Evolutionary conservation across 2,329 filamentous ascomycete species (phyloP).

Genomic region (Aotearoamyces nothofagi): DNA sequence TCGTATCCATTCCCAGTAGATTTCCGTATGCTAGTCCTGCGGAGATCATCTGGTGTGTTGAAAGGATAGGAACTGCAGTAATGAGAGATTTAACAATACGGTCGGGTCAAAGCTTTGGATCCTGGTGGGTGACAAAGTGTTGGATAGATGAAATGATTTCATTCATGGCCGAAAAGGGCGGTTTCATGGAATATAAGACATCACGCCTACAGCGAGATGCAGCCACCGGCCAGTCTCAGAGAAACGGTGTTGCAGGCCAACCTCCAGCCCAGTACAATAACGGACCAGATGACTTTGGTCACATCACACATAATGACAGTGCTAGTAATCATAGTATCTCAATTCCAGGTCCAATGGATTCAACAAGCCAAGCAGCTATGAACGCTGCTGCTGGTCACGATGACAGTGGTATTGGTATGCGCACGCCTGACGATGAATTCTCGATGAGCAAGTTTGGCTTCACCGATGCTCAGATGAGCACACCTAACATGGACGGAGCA

Average conservation of each 20-base stretch:
- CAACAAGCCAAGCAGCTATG: constrained; percentile 27
- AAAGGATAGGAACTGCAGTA: constrained; percentile 59
- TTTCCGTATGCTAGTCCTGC: constrained; percentile 62
- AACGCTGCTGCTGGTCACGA: constrained; percentile 40
- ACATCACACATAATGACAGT: constrained; percentile 9
- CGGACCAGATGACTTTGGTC: constrained; percentile 17
- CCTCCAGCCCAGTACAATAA: constrained; percentile 17
- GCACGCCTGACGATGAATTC: constrained; percentile 51
- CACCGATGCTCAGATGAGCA: constrained; percentile 8
- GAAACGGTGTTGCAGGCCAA: constrained; percentile 12
- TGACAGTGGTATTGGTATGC: constrained; percentile 62
- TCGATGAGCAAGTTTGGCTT: constrained; percentile 43
- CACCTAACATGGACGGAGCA: too few relatives aligned
- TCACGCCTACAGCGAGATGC: constrained; percentile 20
- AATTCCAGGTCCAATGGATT: constrained; percentile 17
- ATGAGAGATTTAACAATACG: constrained; percentile 70
- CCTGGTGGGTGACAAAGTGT: constrained; percentile 91
- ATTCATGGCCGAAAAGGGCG: constrained; percentile 80
- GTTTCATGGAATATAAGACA: constrained; percentile 55
- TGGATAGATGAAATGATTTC: constrained; percentile 91
- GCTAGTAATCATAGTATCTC: constrained; percentile 5
- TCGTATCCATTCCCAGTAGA: constrained; percentile 49
- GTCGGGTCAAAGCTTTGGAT: constrained; percentile 68
- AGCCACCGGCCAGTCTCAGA: constrained; percentile 8
- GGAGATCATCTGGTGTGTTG: constrained; percentile 63